Percentiles rank a stretch among this genome's conserved stretches.
Evolutionary conservation across 495 filamentous ascomycete species (phyloP).

Genomic region (Talaromyces thailandensis): DNA sequence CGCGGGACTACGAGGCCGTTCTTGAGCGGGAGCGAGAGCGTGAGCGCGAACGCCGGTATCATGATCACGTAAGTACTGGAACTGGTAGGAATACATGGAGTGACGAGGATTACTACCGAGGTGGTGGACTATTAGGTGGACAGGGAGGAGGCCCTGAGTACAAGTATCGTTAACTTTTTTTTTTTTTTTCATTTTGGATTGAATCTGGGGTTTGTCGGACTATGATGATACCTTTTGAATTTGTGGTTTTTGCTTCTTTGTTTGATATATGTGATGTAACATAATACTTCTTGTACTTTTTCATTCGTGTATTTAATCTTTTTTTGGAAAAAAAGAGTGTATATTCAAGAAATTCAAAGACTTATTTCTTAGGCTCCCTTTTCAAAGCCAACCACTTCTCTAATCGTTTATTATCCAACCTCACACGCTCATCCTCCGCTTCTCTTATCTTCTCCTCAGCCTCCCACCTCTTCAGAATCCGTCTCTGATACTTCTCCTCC

Average conservation of each 20-base stretch:
- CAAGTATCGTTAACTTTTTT: conserved; percentile 19
- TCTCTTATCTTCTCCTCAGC: conserved; percentile 29
- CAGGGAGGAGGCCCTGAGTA: conserved; percentile 26
- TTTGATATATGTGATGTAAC: conserved; percentile 5
- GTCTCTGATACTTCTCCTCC: conserved; percentile 25
- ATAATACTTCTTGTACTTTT: conserved; percentile 9
- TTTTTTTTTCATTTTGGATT: background rate
- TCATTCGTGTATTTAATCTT: conserved; percentile 2
- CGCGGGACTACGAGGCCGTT: conserved; percentile 16
- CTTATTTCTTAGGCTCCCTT: background rate
- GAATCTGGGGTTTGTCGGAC: background rate
- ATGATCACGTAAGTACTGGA: conserved; percentile 18
- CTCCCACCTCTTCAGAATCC: conserved; percentile 29
- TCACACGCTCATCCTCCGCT: conserved; percentile 22
- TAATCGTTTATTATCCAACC: conserved; percentile 10
- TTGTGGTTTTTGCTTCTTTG: conserved; percentile 3
- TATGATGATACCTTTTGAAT: conserved; percentile 5
- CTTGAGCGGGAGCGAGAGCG: conserved; percentile 20
- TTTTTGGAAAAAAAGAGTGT: background rate
- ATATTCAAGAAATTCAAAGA: background rate
- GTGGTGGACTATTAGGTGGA: conserved; percentile 21
- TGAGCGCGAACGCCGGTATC: conserved; percentile 21
- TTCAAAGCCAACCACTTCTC: conserved; percentile 4
- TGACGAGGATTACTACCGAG: conserved; percentile 34
- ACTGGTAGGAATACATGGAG: conserved; percentile 6